A percentile compares a stretch with the other conserved stretches of the same genome.
phyloP scores from a whole-genome alignment of 2,329 filamentous ascomycete genomes.

The Pseudogymnoascus sp. region DNA sequence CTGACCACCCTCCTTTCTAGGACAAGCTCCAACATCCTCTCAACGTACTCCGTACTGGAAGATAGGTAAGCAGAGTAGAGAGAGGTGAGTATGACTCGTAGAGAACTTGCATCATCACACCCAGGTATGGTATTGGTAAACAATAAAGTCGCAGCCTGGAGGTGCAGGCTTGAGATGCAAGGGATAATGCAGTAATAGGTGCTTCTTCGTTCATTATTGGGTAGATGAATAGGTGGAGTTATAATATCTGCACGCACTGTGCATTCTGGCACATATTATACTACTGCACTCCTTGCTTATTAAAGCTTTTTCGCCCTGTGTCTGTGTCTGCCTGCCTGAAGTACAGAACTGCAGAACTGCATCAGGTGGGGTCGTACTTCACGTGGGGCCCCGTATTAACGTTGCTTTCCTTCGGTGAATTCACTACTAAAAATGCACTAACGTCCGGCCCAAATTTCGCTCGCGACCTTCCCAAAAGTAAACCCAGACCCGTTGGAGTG shows the following conservation, averaged over 20 bases:
- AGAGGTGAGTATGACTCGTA: background rate
- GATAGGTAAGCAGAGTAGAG: background rate
- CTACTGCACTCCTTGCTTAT: background rate
- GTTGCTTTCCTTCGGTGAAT: background rate
- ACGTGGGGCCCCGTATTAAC: constrained; percentile 1
- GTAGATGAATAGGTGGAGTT: background rate
- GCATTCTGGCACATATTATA: background rate
- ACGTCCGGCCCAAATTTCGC: constrained; percentile 2
- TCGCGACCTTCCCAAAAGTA: constrained; percentile 8
- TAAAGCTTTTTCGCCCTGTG: background rate
- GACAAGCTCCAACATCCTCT: background rate
- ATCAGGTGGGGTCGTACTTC: background rate
- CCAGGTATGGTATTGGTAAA: background rate
- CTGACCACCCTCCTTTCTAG: constrained; percentile 2
- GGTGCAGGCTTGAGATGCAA: background rate
- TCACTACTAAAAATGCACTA: constrained; percentile 8
- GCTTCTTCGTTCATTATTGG: background rate
- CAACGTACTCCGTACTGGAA: too few relatives aligned
- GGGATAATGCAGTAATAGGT: background rate
- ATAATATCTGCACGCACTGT: background rate
- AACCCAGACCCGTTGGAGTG: background rate
- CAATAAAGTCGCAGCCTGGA: background rate
- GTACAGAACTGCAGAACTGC: background rate
- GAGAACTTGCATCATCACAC: background rate
- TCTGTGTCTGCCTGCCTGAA: background rate